Base-by-base conservation (phyloP, 2,329 filamentous ascomycete genomes). In the Ophiostoma perfectum region DNA sequence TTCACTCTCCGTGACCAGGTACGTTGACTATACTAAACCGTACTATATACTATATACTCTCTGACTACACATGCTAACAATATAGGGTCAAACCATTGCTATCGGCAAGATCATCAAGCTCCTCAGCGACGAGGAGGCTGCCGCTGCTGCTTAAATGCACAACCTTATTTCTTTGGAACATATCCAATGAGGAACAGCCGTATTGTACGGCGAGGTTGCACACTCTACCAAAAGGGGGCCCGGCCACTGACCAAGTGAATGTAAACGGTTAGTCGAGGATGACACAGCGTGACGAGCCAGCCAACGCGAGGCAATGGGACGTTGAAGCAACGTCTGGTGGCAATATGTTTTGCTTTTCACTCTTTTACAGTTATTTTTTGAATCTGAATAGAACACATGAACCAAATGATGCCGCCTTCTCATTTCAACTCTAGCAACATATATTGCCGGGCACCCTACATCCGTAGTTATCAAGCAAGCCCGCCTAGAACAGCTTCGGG, bases 31-130 rank as follows among this genome's bases (percentile, higher is more conserved):
- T 27, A 27, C 27, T 27, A 11, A 44, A 16, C 12, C 39, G 41
- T 64, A 47, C 7, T 63, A 39, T 58, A 7, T 27, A 36, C 36
- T 16, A 7, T 14, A 36, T 44, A 63, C 42, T 55, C 8, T 55
- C n/a, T 45, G 45, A 36, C 68, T 38, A 72, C 27, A 27, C 27
- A 66, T 77, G 16, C 55, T 65, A 65, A 60, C 47, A 27, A 14
- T 3, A 67, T 76, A 98, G 89, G 95, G 95, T 75, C 94, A 98
- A 90, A 99, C 95, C 0, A 97, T 99, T 82, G 95, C 95, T 68
- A 99, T 99, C 81, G 95, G 95, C 76, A 99, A 99, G 86, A 96
- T 99, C 78, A 97, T 92, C 70, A 97, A 93, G 85, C 86, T 99
- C 72, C 83, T 87, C 74, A 74, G 72, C 3, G 75, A 77, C 36